Evolutionary conservation across 352 stramenopile species (phyloP), one percentile per base, ranked within the genome.

Genomic region (Pythium utonaiense): DNA sequence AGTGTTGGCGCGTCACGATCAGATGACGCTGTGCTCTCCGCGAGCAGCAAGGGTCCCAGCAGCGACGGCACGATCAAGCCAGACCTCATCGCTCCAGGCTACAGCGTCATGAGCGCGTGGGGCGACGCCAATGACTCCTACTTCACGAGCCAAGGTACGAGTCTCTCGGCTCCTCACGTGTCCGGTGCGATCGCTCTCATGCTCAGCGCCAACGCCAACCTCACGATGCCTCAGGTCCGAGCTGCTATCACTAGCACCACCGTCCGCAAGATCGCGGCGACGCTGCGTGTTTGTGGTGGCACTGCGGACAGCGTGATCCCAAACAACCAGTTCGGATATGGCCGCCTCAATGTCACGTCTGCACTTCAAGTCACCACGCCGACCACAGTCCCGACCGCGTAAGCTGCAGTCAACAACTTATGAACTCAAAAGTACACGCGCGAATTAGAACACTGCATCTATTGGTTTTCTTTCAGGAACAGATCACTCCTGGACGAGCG

Each of bases 401-500:
- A 45, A 45, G n/a, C n/a, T n/a, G n/a, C n/a, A n/a, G n/a, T n/a
- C n/a, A n/a, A n/a, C n/a, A n/a, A n/a, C n/a, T n/a, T 40, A 45
- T 7, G n/a, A 45, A 7, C 14, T 4, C 36, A 44, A 7, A 17
- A 27, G 25, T 1, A 45, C 6, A 45, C 38, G 8, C 3, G 14
- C 22, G 14, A 16, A 50, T 22, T 14, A 27, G 12, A 30, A 16
- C 42, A 9, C 22, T 31, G 7, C 19, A 34, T 52, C 44, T 54
- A 36, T 45, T 45, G 3, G 38, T 3, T 45, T 10, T 24, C 22
- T 7, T 44, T 3, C 36, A 5, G 24, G 38, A 27, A 45, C 9
- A 22, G 38, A 49, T 64, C 48, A 62, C 27, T 87, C 67, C 30
- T 80, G 56, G 27, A 86, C 71, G 17, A 89, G 57, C 53, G 50